Conservation (phyloP, 1,284 basidiomycete genomes). For the Amylostereum chailletii region DNA sequence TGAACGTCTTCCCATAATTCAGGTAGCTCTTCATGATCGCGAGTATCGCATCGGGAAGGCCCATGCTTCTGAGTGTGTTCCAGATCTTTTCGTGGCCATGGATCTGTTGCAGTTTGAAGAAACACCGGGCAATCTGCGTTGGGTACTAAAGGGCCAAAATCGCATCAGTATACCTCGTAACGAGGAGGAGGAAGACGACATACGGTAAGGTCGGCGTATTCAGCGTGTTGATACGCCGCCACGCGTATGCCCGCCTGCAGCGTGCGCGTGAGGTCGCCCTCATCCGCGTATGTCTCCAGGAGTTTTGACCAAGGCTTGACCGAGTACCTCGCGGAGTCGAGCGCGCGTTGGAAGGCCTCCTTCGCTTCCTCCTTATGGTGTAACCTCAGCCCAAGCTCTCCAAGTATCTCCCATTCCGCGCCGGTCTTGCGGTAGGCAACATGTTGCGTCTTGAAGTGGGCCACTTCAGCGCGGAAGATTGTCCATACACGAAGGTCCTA, state of each 20-base stretch:
- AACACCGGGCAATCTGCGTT: constrained; percentile 78
- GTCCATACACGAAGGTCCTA: constrained; percentile 98
- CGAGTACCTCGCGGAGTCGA: constrained; percentile 81
- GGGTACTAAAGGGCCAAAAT: constrained; percentile 56
- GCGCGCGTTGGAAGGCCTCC: constrained; percentile 92
- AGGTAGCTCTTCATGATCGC: constrained; percentile 84
- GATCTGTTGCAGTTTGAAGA: constrained; percentile 91
- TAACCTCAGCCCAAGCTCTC: constrained; percentile 85
- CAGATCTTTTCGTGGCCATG: constrained; percentile 93
- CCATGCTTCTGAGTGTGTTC: constrained; percentile 92
- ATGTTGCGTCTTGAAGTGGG: constrained; percentile 96
- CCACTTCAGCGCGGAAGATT: constrained; percentile 98
- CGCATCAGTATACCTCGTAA: constrained; percentile 1
- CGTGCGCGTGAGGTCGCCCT: constrained; percentile 84
- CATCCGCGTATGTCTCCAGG: constrained; percentile 91
- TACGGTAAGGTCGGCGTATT: constrained; percentile 80
- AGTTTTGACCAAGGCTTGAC: constrained; percentile 89
- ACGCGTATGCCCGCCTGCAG: constrained; percentile 90
- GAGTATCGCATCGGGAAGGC: constrained; percentile 74
- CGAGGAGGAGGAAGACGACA: constrained; percentile 19
- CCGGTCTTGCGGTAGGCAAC: constrained; percentile 96
- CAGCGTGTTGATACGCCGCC: constrained; percentile 85
- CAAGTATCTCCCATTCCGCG: constrained; percentile 97
- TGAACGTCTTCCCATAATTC: constrained; percentile 74
- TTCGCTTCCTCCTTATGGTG: constrained; percentile 98